phyloP scores from a whole-genome alignment of 140 eudicot genomes.

The Stevia rebaudiana region DNA sequence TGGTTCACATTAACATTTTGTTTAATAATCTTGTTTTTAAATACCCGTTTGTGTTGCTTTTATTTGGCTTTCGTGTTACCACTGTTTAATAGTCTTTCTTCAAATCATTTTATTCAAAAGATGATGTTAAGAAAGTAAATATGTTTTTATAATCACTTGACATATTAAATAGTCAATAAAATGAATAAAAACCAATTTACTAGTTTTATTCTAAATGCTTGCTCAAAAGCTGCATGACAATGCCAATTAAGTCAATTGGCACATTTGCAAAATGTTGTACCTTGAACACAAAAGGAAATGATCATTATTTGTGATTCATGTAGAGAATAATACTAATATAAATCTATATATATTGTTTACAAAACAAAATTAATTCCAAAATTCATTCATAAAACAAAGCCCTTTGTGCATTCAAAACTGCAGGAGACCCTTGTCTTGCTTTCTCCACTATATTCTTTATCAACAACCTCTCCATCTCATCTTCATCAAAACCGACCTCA shows the following conservation, averaged over 20 bases:
- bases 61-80: background rate
- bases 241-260: too few species aligned
- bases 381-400: constrained; percentile 48
- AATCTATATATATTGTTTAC: constrained; percentile 7
- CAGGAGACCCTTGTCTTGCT: constrained; percentile 87
- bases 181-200: too few species aligned
- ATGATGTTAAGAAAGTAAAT: too few species aligned
- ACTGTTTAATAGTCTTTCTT: too few species aligned
- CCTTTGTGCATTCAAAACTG: constrained; percentile 63
- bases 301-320: background rate
- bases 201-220: too few species aligned
- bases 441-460: constrained; percentile 85
- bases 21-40: background rate
- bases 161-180: too few species aligned
- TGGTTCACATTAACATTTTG: constrained; percentile 1
- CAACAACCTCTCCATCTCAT: constrained; percentile 67
- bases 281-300: background rate
- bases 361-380: constrained; percentile 17
- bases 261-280: background rate
- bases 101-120: too few species aligned
- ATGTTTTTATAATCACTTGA: too few species aligned
- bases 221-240: too few species aligned
- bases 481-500: constrained; percentile 27
- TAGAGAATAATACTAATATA: background rate
- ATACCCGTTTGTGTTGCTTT: background rate